These are phyloP conservation scores for Spathaspora boniae DNA, from an alignment of 805 yeast species.

Conservation along the genomic window DNA sequence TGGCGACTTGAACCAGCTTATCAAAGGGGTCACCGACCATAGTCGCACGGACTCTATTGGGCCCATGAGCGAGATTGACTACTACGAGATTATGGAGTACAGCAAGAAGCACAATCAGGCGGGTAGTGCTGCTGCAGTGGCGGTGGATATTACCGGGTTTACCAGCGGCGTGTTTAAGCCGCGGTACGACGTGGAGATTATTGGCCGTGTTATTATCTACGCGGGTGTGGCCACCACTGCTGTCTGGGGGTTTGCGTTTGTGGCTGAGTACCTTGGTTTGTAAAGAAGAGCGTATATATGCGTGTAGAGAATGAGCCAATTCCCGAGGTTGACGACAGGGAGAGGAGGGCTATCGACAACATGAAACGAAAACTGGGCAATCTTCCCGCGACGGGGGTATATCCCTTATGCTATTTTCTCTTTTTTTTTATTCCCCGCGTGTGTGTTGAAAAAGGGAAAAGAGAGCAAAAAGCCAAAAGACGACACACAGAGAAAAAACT, in stretches of 20 bases:
- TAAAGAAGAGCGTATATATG: no score
- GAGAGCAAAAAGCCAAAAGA: no score
- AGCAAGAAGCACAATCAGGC: constrained; percentile 11
- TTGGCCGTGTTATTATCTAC: constrained; percentile 75
- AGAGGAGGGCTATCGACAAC: no score
- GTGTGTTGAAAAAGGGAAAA: no score
- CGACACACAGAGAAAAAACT: no score
- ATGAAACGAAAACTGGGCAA: no score
- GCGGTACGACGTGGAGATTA: constrained; percentile 70
- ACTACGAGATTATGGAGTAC: constrained; percentile 38
- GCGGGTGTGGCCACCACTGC: constrained; percentile 72
- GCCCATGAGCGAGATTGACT: constrained; percentile 38
- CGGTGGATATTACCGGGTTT: constrained; percentile 10
- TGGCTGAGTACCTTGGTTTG: constrained; percentile 13
- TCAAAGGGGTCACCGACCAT: constrained; percentile 23
- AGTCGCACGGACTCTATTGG: constrained; percentile 29
- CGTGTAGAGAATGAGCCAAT: no score
- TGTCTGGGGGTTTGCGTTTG: constrained; percentile 37
- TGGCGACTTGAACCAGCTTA: constrained; percentile 22
- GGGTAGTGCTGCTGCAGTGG: neutral
- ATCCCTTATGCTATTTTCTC: no score
- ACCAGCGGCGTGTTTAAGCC: constrained; percentile 50
- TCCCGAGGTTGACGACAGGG: no score
- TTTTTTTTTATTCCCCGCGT: no score
- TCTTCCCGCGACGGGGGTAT: no score